These are phyloP conservation scores for Panellus pusillus DNA, from an alignment of 768 basidiomycete genomes.

Conservation along the genomic window DNA sequence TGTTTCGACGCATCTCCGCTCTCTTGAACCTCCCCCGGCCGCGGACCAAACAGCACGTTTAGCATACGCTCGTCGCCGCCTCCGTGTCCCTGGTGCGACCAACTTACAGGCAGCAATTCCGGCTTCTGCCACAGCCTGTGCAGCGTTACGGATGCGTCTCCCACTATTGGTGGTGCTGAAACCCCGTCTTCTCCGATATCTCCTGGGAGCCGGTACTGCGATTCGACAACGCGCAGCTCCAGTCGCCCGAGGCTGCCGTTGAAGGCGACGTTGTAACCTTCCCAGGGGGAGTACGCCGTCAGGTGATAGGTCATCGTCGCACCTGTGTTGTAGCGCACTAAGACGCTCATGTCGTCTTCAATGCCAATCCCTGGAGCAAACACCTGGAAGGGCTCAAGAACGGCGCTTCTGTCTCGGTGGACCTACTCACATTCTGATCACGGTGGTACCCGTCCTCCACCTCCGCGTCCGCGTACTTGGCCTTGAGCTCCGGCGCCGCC, in stretches of 20 bases:
- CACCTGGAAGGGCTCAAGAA: conserved; percentile 22
- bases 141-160: conserved; percentile 42
- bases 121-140: conserved; percentile 46
- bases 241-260: conserved; percentile 52
- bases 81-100: conserved; percentile 46
- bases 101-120: conserved; percentile 38
- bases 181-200: conserved; percentile 25
- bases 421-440: conserved; percentile 43
- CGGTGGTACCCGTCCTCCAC: conserved; percentile 49
- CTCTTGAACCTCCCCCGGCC: conserved; percentile 40
- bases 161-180: conserved; percentile 40
- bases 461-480: conserved; percentile 47
- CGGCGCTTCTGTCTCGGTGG: not conserved
- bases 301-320: conserved; percentile 55
- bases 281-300: conserved; percentile 45
- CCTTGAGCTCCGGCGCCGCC: conserved; percentile 41
- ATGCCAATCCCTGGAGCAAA: conserved; percentile 44
- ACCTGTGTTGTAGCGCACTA: conserved; percentile 47
- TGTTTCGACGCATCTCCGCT: conserved; percentile 45
- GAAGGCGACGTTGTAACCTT: conserved; percentile 53
- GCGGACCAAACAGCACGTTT: conserved; percentile 47
- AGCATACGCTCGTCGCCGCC: conserved; percentile 51
- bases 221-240: conserved; percentile 53
- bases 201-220: conserved; percentile 32
- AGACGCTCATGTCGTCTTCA: conserved; percentile 53